phyloP scores from a whole-genome alignment of 2,329 filamentous ascomycete genomes.

The Fusarium sambucinum region DNA sequence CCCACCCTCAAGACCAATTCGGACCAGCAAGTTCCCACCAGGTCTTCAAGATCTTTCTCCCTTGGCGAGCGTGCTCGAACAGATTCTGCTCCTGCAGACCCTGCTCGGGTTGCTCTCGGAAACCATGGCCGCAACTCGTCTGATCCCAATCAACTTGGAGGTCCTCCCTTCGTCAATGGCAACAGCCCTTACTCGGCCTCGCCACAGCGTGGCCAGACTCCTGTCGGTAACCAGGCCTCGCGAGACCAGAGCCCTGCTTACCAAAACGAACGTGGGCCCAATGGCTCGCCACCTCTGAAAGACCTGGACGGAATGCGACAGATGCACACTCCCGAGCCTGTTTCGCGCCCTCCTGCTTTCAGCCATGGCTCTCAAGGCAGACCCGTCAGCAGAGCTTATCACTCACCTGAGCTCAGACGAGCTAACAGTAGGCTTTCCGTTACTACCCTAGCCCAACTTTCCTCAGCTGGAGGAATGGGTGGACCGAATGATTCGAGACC shows the following conservation, averaged over 20 bases:
- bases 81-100: slow-evolving; percentile 64
- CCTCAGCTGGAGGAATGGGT: slow-evolving; percentile 71
- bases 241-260: slow-evolving; percentile 68
- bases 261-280: slow-evolving; percentile 62
- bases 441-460: slow-evolving; percentile 83
- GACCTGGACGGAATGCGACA: slow-evolving; percentile 67
- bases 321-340: slow-evolving; percentile 78
- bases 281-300: slow-evolving; percentile 57
- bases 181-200: slow-evolving; percentile 50
- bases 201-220: slow-evolving; percentile 53
- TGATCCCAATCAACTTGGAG: slow-evolving; percentile 54
- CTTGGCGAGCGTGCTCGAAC: slow-evolving; percentile 59
- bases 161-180: slow-evolving; percentile 44
- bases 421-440: slow-evolving; percentile 87
- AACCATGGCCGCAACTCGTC: slow-evolving; percentile 63
- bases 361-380: slow-evolving; percentile 78
- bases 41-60: slow-evolving; percentile 66
- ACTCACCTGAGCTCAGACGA: slow-evolving; percentile 81
- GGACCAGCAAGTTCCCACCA: slow-evolving; percentile 64
- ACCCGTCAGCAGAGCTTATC: slow-evolving; percentile 75
- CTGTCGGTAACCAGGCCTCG: slow-evolving; percentile 58
- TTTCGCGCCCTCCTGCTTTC: slow-evolving; percentile 82
- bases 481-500: slow-evolving; percentile 54
- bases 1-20: slow-evolving; percentile 48
- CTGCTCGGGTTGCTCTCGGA: slow-evolving; percentile 53